Evolutionary conservation across 2,329 filamentous ascomycete genomes (phyloP).

Genomic region (Triangularia setosa): DNA sequence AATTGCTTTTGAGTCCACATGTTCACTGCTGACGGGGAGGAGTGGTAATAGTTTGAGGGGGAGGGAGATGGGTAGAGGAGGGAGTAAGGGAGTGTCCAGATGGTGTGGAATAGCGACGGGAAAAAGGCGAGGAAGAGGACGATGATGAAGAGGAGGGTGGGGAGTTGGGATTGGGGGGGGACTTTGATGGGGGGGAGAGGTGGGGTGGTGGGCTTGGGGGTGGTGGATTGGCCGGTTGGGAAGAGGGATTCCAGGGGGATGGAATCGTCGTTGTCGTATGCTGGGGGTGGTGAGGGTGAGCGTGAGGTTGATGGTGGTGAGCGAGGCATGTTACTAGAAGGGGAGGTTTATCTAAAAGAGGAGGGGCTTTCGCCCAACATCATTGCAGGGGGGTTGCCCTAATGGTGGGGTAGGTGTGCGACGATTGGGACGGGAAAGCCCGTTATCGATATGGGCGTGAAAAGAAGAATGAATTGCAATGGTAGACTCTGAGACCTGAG

Average conservation of each 20-base stretch:
- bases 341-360: background rate
- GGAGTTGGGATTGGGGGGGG: constrained; percentile 23
- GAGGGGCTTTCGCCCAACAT: constrained; percentile 15
- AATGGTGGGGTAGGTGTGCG: constrained; percentile 5
- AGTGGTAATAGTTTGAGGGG: constrained; percentile 29
- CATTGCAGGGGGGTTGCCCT: constrained; percentile 8
- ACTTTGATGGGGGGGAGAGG: constrained; percentile 8
- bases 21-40: constrained; percentile 27
- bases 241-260: background rate
- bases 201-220: background rate
- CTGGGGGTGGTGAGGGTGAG: background rate
- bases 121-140: constrained; percentile 51
- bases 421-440: background rate
- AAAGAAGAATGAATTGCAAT: background rate
- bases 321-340: background rate
- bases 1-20: constrained; percentile 74
- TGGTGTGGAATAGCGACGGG: constrained; percentile 48
- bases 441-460: background rate
- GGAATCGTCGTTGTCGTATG: background rate
- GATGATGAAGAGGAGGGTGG: constrained; percentile 44
- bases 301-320: background rate
- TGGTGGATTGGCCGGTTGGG: background rate
- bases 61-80: constrained; percentile 19
- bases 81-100: constrained; percentile 47
- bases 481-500: too few species aligned